Conservation (phyloP, 2,329 filamentous ascomycete species). For the Mariannaea elegans region DNA sequence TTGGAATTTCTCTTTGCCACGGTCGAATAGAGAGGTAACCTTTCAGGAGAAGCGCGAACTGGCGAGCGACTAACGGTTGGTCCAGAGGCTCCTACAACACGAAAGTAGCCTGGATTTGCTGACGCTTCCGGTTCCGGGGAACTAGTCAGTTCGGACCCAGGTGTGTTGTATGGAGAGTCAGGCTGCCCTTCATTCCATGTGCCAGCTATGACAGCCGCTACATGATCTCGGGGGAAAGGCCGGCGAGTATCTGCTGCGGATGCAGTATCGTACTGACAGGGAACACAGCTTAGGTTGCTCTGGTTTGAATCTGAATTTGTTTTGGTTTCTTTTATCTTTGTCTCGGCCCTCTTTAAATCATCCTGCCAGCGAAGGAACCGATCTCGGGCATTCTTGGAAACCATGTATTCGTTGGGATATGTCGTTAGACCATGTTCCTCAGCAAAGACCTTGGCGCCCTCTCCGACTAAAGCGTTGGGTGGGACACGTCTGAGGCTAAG, state of each 20-base stretch:
- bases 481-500: conserved; percentile 89
- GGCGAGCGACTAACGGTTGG: conserved; percentile 17
- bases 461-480: conserved; percentile 87
- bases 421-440: conserved; percentile 78
- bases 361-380: conserved; percentile 82
- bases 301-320: conserved; percentile 23
- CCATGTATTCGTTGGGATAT: conserved; percentile 76
- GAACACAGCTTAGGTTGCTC: conserved; percentile 32
- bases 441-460: conserved; percentile 89
- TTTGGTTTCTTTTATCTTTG: conserved; percentile 46
- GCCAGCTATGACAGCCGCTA: conserved; percentile 62
- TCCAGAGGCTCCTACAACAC: conserved; percentile 21
- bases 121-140: conserved; percentile 21
- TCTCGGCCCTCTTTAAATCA: conserved; percentile 73
- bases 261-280: conserved; percentile 47
- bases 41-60: conserved; percentile 25
- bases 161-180: conserved; percentile 59
- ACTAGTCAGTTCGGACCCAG: conserved; percentile 29
- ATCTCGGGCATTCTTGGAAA: conserved; percentile 82
- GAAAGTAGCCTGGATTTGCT: conserved; percentile 29
- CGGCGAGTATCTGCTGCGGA: conserved; percentile 38
- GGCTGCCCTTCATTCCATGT: conserved; percentile 72
- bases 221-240: conserved; percentile 55
- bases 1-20: conserved; percentile 22
- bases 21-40: conserved; percentile 26